Conservation (phyloP, 2,329 filamentous ascomycete species). For the Pseudocercospora pini-densiflorae region DNA sequence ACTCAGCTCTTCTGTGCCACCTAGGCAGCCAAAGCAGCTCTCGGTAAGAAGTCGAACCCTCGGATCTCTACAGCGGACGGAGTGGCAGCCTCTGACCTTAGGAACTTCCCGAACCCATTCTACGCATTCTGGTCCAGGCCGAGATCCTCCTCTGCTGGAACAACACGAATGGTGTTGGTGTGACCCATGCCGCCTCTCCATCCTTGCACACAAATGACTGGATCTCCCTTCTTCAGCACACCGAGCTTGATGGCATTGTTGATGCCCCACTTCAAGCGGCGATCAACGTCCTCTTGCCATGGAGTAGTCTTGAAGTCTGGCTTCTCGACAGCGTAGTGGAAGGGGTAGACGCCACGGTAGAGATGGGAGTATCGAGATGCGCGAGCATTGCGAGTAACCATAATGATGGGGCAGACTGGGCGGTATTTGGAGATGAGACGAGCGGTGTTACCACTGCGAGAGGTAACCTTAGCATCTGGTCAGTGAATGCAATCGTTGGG, state of each 20-base stretch:
- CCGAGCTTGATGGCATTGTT: conserved; percentile 81
- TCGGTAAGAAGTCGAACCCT: conserved; percentile 3
- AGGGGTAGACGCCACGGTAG: conserved; percentile 97
- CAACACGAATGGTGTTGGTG: conserved; percentile 74
- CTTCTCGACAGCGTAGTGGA: conserved; percentile 91
- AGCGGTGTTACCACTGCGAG: conserved; percentile 79
- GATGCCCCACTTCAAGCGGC: conserved; percentile 97
- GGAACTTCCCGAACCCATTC: conserved; percentile 20
- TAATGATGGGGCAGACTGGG: conserved; percentile 98
- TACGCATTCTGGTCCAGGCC: conserved; percentile 55
- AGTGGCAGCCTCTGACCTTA: conserved; percentile 1
- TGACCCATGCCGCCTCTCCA: conserved; percentile 89
- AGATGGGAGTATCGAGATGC: conserved; percentile 90
- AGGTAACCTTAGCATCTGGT: conserved; percentile 89
- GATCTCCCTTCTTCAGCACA: conserved; percentile 72
- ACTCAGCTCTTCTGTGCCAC: conserved; percentile 5
- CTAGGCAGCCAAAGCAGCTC: conserved; percentile 8
- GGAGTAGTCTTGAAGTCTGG: conserved; percentile 90
- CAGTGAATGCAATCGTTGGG: conserved; percentile 73
- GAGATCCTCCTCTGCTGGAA: conserved; percentile 56
- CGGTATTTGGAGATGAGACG: conserved; percentile 98
- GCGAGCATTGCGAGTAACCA: conserved; percentile 87
- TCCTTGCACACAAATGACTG: conserved; percentile 83
- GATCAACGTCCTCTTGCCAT: conserved; percentile 99
- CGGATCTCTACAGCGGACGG: neutral